These are phyloP conservation scores for Ulmus americana DNA, from an alignment of 331 rosid genomes.

Conservation along the genomic window DNA sequence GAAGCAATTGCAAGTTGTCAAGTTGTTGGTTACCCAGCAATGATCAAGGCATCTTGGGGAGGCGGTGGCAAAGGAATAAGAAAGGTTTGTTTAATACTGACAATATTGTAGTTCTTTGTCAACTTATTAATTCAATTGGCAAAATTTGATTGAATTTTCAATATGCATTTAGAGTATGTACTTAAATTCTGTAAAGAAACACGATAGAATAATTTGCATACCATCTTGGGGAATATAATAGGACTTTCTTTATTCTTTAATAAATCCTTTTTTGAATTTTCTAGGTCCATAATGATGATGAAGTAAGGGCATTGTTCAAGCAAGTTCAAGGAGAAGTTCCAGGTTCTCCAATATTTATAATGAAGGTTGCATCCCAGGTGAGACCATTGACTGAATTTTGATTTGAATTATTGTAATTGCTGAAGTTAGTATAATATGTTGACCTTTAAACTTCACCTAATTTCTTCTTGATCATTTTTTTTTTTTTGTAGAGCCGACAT, in stretches of 20 bases:
- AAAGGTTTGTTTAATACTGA: constrained; percentile 63
- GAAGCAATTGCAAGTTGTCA: constrained; percentile 97
- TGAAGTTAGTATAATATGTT: constrained; percentile 24
- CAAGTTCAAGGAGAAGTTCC: constrained; percentile 99
- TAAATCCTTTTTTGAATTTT: constrained; percentile 21
- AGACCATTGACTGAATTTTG: constrained; percentile 36
- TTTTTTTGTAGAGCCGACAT: constrained; percentile 72
- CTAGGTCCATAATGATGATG: constrained; percentile 96
- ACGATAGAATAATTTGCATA: constrained; percentile 11
- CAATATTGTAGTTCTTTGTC: constrained; percentile 9
- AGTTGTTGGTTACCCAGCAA: constrained; percentile 95
- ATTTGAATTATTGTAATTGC: constrained; percentile 19
- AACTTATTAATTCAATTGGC: constrained; percentile 7
- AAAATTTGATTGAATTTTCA: constrained; percentile 13
- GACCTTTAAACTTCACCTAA: constrained; percentile 1
- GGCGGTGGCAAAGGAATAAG: constrained; percentile 99
- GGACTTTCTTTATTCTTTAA: constrained; percentile 16
- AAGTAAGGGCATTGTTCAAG: constrained; percentile 93
- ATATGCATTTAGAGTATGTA: constrained; percentile 9
- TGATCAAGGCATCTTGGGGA: constrained; percentile 99
- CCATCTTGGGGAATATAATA: constrained; percentile 13
- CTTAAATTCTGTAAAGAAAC: constrained; percentile 6
- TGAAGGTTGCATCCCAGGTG: constrained; percentile 99
- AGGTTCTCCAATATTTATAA: constrained; percentile 95
- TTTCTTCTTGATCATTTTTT: constrained; percentile 16